Conservation (phyloP, 345 rosid species). For the Salix udensis region DNA sequence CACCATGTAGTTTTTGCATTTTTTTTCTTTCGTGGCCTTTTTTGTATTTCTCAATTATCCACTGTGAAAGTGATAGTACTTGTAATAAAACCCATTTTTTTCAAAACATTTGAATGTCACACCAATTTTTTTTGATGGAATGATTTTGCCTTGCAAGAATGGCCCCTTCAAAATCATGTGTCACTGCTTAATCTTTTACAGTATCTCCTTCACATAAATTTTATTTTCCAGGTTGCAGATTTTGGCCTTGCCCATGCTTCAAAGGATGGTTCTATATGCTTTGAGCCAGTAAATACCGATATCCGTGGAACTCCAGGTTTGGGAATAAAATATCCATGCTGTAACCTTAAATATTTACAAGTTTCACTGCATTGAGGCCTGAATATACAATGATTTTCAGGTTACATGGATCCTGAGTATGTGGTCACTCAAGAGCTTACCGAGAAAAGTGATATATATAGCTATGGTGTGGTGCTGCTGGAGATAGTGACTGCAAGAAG, state of each 20-base stretch:
- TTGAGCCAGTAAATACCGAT: slow-evolving; percentile 81
- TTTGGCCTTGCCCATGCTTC: slow-evolving; percentile 93
- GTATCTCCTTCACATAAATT: slow-evolving; percentile 5
- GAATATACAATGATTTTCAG: slow-evolving; percentile 38
- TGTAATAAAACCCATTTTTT: neutral
- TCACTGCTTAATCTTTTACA: neutral
- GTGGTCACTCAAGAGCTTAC: slow-evolving; percentile 80
- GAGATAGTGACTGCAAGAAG: slow-evolving; percentile 73
- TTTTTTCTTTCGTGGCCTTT: neutral
- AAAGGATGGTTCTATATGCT: slow-evolving; percentile 79
- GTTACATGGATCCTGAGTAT: slow-evolving; percentile 95
- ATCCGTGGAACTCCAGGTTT: slow-evolving; percentile 97
- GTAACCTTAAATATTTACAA: neutral
- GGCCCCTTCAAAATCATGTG: neutral
- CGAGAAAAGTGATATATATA: slow-evolving; percentile 84
- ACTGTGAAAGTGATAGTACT: neutral
- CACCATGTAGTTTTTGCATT: neutral
- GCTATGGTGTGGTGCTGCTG: slow-evolving; percentile 88
- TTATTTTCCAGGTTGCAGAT: slow-evolving; percentile 77
- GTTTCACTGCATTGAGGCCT: slow-evolving; percentile 6
- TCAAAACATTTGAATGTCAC: neutral
- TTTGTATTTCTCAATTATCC: neutral
- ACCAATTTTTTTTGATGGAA: neutral
- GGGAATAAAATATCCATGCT: slow-evolving; percentile 13
- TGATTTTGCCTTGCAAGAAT: neutral